A percentile compares a stretch with the other conserved stretches of the same genome.
Evolutionary conservation across 768 basidiomycete species (phyloP).

Genomic region (Fistulinella prunicolor): DNA sequence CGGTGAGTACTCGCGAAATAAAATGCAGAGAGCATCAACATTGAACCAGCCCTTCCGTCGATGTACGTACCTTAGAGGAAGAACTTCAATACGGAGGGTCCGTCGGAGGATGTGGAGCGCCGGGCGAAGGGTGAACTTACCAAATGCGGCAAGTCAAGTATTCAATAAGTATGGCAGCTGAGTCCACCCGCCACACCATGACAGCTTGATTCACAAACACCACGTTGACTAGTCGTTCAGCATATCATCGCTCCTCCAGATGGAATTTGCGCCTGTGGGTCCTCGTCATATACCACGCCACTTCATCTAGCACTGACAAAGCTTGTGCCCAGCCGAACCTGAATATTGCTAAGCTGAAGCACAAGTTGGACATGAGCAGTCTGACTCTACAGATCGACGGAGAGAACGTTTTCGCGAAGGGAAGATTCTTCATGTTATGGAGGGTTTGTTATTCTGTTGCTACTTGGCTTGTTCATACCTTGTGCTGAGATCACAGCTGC

Average conservation of each 20-base stretch:
- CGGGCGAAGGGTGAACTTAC: too few species aligned
- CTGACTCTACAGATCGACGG: conserved; percentile 21
- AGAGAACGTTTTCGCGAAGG: conserved; percentile 2
- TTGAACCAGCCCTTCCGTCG: neutral
- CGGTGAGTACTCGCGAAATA: conserved; percentile 6
- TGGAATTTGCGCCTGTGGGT: conserved; percentile 33
- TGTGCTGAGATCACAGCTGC: conserved; percentile 7
- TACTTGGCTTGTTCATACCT: neutral
- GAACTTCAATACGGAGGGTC: too few species aligned
- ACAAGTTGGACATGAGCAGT: conserved; percentile 22
- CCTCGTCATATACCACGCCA: conserved; percentile 7
- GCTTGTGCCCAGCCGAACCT: conserved; percentile 12
- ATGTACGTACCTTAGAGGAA: conserved; percentile 1
- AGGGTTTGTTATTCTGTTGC: conserved; percentile 13
- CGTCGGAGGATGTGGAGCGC: too few species aligned
- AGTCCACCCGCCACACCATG: too few species aligned
- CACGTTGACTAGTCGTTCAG: conserved; percentile 19
- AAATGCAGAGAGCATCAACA: neutral
- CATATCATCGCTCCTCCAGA: neutral
- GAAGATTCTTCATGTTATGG: conserved; percentile 29
- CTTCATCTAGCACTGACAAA: conserved; percentile 2
- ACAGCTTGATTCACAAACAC: conserved; percentile 10
- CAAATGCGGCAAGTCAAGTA: conserved; percentile 22
- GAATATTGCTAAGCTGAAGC: conserved; percentile 21
- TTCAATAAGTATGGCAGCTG: too few species aligned